Base-by-base conservation (phyloP, 192 early-diverging fungal genomes). In the Backusella tarrabulga region DNA sequence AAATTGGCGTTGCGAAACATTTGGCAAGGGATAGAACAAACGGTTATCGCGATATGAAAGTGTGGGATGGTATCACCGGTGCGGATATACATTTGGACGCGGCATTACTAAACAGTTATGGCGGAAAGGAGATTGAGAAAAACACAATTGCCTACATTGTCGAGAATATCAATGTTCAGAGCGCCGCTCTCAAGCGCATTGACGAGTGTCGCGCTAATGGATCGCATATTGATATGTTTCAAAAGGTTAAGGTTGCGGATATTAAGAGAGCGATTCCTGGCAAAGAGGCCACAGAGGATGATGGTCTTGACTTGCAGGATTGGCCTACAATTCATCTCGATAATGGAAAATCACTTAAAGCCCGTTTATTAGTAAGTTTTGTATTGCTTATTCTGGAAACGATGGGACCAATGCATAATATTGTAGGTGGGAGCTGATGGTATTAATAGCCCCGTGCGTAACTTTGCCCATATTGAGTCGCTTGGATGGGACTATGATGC, bases 401-500 rank as follows among this genome's bases (percentile, higher is more conserved):
- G 32, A 32, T 32, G 32, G 32, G 32, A 32, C 32, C 32, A 32
- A 32, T 32, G 32, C 32, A 32, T 32, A 2, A 32, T 32, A 32
- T 32, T 32, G 19, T 69, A 89, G 88, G 75, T 97, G 76, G 97
- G 97, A 12, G 94, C 97, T 0, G 97, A 98, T 80, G 98, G 98
- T 11, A 89, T 88, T 6, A 94, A 92, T 82, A 97, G 95, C 14
- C 85, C 87, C 36, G 97, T 98, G 40, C 91, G 97, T 71, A 87
- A 86, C 32, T 93, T 90, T 89, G 93, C 96, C 5, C 83, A 84
- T 4, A 98, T 97, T 34, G 91, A 93, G 21, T 91, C 91, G 0
- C 81, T 93, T 38, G 96, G 96, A 50, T 97, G 91, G 90, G 92
- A 96, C 76, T 99, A 99, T 76, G 81, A 84, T 40, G 91, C 95